Evolutionary conservation across 176 grass and related monocot genomes (phyloP).

Genomic region (Pontederia crassipes): DNA sequence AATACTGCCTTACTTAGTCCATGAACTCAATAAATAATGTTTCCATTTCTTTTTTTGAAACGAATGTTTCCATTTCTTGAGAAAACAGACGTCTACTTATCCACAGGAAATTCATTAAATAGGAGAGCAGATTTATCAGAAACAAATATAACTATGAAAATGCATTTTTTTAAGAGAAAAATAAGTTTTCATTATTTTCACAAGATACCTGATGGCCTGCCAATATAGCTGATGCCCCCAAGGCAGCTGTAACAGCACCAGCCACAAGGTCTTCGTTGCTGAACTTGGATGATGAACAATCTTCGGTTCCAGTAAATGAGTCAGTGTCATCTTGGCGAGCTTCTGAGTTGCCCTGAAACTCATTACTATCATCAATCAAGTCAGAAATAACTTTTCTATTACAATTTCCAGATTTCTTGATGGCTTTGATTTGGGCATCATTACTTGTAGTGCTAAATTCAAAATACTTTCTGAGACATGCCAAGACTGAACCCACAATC

Average conservation of each 20-base stretch:
- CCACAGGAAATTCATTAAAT: no score
- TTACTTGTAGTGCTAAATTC: slow-evolving; percentile 32
- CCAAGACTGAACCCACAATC: slow-evolving; percentile 65
- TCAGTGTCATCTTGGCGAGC: neutral
- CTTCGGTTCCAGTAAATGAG: slow-evolving; percentile 8
- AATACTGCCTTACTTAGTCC: no score
- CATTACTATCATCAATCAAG: neutral
- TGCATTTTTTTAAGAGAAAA: slow-evolving; percentile 4
- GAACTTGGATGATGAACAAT: slow-evolving; percentile 12
- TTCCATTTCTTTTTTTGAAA: no score
- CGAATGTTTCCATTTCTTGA: no score
- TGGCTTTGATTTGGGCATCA: slow-evolving; percentile 34
- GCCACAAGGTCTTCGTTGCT: slow-evolving; percentile 50
- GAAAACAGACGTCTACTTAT: no score
- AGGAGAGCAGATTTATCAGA: no score
- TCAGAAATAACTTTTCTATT: neutral
- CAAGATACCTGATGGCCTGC: slow-evolving; percentile 60
- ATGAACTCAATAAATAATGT: no score
- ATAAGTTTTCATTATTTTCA: neutral
- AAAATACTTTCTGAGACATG: slow-evolving; percentile 75
- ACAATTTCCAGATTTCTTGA: slow-evolving; percentile 5
- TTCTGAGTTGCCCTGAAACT: neutral
- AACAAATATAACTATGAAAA: no score
- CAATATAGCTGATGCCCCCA: slow-evolving; percentile 82
- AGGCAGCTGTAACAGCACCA: slow-evolving; percentile 80